Percentiles rank a stretch among this genome's conserved stretches.
phyloP scores from a whole-genome alignment of 169 alveolate genomes.

The Prorocentrum cordatum region DNA sequence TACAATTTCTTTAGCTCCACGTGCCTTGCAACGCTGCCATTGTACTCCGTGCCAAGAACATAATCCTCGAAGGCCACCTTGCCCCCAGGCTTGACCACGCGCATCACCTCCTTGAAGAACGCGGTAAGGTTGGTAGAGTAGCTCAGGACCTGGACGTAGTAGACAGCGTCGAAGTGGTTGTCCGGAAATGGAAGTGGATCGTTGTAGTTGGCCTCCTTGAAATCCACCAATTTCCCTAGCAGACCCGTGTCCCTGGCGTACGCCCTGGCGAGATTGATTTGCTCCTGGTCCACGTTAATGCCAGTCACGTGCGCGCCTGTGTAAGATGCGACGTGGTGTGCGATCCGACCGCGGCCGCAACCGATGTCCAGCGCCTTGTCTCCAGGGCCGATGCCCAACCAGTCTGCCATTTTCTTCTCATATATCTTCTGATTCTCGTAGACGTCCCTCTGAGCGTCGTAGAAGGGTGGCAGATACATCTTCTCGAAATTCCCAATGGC shows the following conservation, averaged over 20 bases:
- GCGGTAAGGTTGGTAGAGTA: background rate
- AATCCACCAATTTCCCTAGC: background rate
- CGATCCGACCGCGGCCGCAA: slow-evolving; percentile 8
- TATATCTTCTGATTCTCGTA: background rate
- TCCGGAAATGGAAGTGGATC: background rate
- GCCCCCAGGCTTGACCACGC: background rate
- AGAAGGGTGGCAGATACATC: background rate
- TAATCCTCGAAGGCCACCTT: slow-evolving; percentile 1
- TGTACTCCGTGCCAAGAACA: background rate
- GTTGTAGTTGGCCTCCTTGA: background rate
- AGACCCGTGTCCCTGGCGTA: background rate
- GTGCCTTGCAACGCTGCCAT: background rate
- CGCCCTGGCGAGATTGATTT: background rate
- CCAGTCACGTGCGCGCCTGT: slow-evolving; percentile 13
- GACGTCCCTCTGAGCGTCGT: background rate
- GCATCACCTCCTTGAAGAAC: background rate
- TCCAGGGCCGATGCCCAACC: background rate
- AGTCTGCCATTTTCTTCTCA: background rate
- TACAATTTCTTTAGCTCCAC: background rate
- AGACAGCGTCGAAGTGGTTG: background rate
- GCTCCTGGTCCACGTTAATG: background rate
- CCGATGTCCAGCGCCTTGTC: background rate
- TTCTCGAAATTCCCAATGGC: slow-evolving; percentile 2
- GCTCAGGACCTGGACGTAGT: slow-evolving; percentile 15
- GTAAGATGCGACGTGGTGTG: slow-evolving; percentile 1